A percentile compares a stretch with the other conserved stretches of the same genome.
phyloP scores from a whole-genome alignment of 495 filamentous ascomycete species.

The Acidiella bohemica region DNA sequence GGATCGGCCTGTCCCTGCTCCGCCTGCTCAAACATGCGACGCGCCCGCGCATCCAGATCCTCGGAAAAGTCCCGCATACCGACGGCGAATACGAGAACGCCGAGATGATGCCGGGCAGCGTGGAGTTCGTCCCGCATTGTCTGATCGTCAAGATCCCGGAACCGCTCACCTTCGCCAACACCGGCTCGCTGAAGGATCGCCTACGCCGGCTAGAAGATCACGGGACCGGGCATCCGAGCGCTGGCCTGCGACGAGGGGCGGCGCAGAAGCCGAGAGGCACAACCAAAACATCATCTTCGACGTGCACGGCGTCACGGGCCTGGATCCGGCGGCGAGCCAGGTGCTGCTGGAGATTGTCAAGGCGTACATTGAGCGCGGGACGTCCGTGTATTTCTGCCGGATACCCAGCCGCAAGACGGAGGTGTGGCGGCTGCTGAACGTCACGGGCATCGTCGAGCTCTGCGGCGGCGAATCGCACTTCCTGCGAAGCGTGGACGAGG shows the following conservation, averaged over 20 bases:
- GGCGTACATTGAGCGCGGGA: constrained; percentile 54
- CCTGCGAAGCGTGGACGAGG: constrained; percentile 70
- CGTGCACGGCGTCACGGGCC: constrained; percentile 81
- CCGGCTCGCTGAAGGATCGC: constrained; percentile 76
- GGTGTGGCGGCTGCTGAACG: constrained; percentile 60
- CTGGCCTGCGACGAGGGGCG: constrained; percentile 66
- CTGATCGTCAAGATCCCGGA: constrained; percentile 96
- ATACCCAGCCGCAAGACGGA: constrained; percentile 41
- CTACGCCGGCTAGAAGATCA: constrained; percentile 76
- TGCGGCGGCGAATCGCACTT: constrained; percentile 66
- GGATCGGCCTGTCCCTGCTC: constrained; percentile 41
- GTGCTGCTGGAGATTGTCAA: constrained; percentile 81
- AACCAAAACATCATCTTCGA: constrained; percentile 92
- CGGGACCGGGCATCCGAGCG: constrained; percentile 62
- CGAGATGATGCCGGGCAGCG: constrained; percentile 43
- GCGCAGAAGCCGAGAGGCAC: constrained; percentile 41
- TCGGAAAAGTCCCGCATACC: constrained; percentile 77
- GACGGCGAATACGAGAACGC: constrained; percentile 70
- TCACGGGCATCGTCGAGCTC: constrained; percentile 70
- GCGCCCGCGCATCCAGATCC: constrained; percentile 88
- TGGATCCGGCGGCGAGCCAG: constrained; percentile 87
- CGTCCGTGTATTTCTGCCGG: constrained; percentile 79
- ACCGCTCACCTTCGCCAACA: constrained; percentile 92
- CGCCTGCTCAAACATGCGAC: constrained; percentile 82
- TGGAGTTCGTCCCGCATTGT: constrained; percentile 84